Conservation (phyloP, 768 basidiomycete species). For the Boletales sp. region DNA sequence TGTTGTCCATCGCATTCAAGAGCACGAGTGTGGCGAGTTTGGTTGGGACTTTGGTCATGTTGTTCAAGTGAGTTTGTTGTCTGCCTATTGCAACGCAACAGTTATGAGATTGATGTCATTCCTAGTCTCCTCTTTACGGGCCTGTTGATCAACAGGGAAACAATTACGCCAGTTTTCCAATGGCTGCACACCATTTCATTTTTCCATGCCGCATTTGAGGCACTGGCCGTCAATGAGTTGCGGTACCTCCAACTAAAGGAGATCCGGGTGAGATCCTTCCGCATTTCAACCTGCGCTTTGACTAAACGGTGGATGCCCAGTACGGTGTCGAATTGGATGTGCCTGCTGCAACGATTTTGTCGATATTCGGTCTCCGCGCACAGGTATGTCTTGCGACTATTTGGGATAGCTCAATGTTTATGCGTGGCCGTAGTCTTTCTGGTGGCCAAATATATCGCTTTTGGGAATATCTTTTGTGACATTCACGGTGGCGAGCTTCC, state of each 20-base stretch:
- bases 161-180: constrained; percentile 63
- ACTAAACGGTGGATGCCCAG: constrained; percentile 38
- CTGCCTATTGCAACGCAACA: background rate
- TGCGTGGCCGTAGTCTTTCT: constrained; percentile 66
- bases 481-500: constrained; percentile 74
- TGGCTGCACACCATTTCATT: constrained; percentile 93
- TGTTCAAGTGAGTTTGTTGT: constrained; percentile 81
- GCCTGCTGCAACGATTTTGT: constrained; percentile 92
- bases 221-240: constrained; percentile 95
- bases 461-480: constrained; percentile 82
- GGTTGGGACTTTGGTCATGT: constrained; percentile 93
- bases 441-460: constrained; percentile 94
- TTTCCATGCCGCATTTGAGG: constrained; percentile 99
- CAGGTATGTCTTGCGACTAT: constrained; percentile 51
- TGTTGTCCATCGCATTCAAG: constrained; percentile 85
- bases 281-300: background rate
- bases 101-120: constrained; percentile 2
- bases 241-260: constrained; percentile 92
- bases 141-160: constrained; percentile 89
- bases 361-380: constrained; percentile 87
- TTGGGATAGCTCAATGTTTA: constrained; percentile 6
- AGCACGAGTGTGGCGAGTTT: constrained; percentile 87
- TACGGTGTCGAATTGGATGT: constrained; percentile 97
- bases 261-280: constrained; percentile 58
- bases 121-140: constrained; percentile 91